Conservation (phyloP, 208 protist genomes). For the Naegleria gruberi region DNA sequence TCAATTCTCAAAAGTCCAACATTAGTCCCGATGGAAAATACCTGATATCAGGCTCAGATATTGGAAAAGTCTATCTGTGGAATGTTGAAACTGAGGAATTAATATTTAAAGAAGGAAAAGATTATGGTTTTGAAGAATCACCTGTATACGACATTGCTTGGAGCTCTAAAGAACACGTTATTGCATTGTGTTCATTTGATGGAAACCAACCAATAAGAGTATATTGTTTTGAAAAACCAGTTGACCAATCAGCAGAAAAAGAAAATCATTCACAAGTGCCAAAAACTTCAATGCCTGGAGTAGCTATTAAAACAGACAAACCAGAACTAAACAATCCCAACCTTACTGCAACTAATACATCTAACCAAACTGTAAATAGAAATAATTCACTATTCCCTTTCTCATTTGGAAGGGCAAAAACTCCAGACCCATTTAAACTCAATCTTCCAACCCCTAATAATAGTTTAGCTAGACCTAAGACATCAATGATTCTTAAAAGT, state of each 20-base stretch:
- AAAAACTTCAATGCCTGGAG: too few species aligned
- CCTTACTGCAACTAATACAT: too few species aligned
- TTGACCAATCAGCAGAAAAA: background rate
- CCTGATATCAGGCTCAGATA: slow-evolving; percentile 17
- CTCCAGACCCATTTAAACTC: background rate
- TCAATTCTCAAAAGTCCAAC: slow-evolving; percentile 5
- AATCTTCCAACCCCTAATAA: background rate
- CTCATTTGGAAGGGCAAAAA: background rate
- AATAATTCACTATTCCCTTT: background rate
- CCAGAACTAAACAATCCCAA: too few species aligned
- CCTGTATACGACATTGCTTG: slow-evolving; percentile 13
- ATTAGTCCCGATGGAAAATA: slow-evolving; percentile 11
- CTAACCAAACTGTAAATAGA: too few species aligned
- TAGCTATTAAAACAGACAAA: too few species aligned
- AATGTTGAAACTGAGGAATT: slow-evolving; percentile 3
- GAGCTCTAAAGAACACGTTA: background rate
- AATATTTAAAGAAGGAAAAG: background rate
- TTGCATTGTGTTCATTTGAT: slow-evolving; percentile 11
- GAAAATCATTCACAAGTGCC: background rate
- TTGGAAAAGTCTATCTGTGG: slow-evolving; percentile 14
- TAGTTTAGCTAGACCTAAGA: background rate
- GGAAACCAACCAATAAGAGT: slow-evolving; percentile 3
- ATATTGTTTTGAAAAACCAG: background rate
- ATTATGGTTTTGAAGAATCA: slow-evolving; percentile 1
- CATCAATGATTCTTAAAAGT: background rate